Percentiles rank a stretch among this genome's conserved stretches.
Evolutionary conservation across 2,329 filamentous ascomycete species (phyloP).

Genomic region (Neopestalotiopsis rosae): DNA sequence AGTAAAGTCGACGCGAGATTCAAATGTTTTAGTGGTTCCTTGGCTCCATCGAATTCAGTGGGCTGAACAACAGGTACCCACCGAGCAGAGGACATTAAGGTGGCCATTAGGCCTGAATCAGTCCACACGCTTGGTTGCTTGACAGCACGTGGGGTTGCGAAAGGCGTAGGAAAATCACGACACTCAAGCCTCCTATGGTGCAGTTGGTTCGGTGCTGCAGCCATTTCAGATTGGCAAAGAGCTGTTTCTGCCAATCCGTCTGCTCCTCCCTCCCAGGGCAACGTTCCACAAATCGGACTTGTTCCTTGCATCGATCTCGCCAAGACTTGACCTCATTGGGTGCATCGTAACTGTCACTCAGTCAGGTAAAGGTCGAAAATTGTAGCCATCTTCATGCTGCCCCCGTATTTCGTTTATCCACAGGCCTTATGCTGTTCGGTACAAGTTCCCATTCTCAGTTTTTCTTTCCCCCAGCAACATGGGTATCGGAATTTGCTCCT

Average conservation of each 20-base stretch:
- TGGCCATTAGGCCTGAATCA: conserved; percentile 1
- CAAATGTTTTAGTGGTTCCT: background rate
- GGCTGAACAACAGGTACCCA: background rate
- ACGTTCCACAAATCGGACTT: background rate
- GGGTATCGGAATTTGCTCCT: background rate
- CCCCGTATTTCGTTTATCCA: background rate
- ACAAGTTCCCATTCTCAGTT: background rate
- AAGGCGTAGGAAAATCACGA: conserved; percentile 6
- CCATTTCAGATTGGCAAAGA: background rate
- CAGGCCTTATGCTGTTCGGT: background rate
- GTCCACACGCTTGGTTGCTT: background rate
- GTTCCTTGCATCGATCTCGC: background rate
- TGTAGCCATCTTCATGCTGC: background rate
- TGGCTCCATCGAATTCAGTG: background rate
- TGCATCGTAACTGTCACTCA: background rate
- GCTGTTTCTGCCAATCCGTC: background rate
- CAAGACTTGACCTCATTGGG: background rate
- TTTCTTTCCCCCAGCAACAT: background rate
- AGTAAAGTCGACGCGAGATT: background rate
- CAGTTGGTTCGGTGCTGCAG: background rate
- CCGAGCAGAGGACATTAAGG: background rate
- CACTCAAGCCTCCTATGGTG: conserved; percentile 9
- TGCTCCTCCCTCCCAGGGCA: background rate
- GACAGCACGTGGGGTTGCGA: conserved; percentile 7
- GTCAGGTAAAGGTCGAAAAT: background rate